Percentiles rank a stretch among this genome's conserved stretches.
Conservation (phyloP, 2,329 filamentous ascomycete species). For the Juglanconis juglandina region DNA sequence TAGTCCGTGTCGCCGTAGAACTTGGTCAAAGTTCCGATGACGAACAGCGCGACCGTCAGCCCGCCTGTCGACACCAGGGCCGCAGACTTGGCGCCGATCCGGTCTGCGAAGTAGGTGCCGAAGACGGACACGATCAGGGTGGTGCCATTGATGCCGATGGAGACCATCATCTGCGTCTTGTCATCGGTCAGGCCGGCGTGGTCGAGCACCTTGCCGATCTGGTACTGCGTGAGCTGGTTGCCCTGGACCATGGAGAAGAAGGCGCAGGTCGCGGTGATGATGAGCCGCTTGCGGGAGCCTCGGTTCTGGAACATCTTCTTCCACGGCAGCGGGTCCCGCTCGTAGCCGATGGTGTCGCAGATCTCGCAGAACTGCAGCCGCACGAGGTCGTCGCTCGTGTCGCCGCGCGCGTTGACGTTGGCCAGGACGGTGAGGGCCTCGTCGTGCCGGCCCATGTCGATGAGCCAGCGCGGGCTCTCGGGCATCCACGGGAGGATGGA, state of each 20-base stretch:
- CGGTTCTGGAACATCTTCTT: constrained; percentile 24
- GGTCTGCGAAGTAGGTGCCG: constrained; percentile 32
- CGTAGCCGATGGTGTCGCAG: constrained; percentile 22
- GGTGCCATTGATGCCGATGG: constrained; percentile 35
- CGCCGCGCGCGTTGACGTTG: constrained; percentile 41
- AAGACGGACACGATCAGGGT: constrained; percentile 31
- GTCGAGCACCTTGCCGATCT: constrained; percentile 27
- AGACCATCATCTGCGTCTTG: constrained; percentile 29
- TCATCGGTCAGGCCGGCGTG: constrained; percentile 29
- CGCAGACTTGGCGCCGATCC: constrained; percentile 30
- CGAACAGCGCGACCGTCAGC: constrained; percentile 32
- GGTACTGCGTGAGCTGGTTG: constrained; percentile 30
- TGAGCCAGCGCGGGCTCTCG: constrained; percentile 47
- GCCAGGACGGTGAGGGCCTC: constrained; percentile 41
- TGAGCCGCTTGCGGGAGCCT: constrained; percentile 24
- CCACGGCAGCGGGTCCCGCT: constrained; percentile 26
- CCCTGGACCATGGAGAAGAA: constrained; percentile 29
- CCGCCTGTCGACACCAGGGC: constrained; percentile 18
- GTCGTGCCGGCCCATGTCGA: constrained; percentile 36
- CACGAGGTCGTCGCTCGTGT: constrained; percentile 35
- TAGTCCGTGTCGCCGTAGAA: constrained; percentile 11
- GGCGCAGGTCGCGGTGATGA: constrained; percentile 25
- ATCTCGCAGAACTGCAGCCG: constrained; percentile 22
- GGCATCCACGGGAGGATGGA: constrained; percentile 38
- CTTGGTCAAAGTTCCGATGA: constrained; percentile 39